Evolutionary conservation across 306 rosid genomes (phyloP).

Genomic region (cucumber (Cucumis sativus)): DNA sequence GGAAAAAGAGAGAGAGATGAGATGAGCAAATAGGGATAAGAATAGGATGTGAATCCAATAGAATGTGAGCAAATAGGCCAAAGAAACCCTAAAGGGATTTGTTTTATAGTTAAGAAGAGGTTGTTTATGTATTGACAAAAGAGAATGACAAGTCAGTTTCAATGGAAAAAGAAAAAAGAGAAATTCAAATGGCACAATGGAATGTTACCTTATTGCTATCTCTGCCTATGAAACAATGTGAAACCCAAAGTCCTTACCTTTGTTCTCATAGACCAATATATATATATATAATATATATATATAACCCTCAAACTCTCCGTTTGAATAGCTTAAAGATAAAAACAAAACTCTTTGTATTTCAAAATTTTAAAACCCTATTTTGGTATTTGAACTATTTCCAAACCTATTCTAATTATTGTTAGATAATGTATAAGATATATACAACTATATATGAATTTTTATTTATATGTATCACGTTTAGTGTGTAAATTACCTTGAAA

Average conservation of each 20-base stretch:
- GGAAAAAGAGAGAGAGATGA: neutral
- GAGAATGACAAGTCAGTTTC: constrained; percentile 1
- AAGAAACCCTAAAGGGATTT: neutral
- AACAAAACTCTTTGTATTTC: neutral
- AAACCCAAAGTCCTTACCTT: neutral
- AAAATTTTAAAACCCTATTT: neutral
- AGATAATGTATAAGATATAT: too few species aligned
- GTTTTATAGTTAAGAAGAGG: neutral
- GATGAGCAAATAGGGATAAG: neutral
- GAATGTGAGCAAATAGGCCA: neutral
- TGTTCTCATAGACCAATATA: neutral
- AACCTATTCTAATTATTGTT: neutral
- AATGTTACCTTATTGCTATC: constrained; percentile 1
- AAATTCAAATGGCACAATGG: constrained; percentile 1
- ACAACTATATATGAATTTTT: neutral
- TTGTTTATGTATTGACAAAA: neutral
- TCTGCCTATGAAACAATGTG: neutral
- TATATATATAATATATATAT: too few species aligned
- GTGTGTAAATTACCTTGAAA: neutral
- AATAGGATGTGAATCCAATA: neutral
- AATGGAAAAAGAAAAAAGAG: neutral
- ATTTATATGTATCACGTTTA: neutral
- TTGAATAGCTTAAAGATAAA: neutral
- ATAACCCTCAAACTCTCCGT: neutral
- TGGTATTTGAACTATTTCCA: neutral